phyloP scores from a whole-genome alignment of 1,139 yeast species.

The Saccharomyces hybrid region DNA sequence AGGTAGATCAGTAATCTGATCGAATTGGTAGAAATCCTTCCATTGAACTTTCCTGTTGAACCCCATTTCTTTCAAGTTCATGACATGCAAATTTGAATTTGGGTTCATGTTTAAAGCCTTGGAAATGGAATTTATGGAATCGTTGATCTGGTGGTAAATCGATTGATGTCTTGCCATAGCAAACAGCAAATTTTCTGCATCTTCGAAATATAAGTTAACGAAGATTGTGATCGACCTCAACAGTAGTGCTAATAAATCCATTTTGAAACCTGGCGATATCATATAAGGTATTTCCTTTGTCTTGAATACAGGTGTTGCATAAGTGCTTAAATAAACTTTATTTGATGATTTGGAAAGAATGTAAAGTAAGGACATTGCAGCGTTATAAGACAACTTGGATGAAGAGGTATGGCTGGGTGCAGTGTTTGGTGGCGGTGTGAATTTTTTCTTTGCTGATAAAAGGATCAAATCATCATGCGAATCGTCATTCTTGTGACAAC shows the following conservation, averaged over 20 bases:
- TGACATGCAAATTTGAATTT: neutral
- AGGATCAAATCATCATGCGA: slow-evolving; percentile 26
- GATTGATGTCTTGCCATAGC: slow-evolving; percentile 43
- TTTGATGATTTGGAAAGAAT: slow-evolving; percentile 36
- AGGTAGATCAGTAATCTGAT: neutral
- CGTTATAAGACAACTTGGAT: slow-evolving; percentile 49
- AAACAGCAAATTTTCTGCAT: slow-evolving; percentile 49
- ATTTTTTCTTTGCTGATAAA: slow-evolving; percentile 26
- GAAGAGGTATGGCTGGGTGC: slow-evolving; percentile 2
- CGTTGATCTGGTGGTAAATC: slow-evolving; percentile 25
- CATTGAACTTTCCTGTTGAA: slow-evolving; percentile 1
- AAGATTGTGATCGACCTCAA: slow-evolving; percentile 46
- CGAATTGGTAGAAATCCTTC: slow-evolving; percentile 2
- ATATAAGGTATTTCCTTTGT: slow-evolving; percentile 10
- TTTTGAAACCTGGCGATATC: slow-evolving; percentile 35
- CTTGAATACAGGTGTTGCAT: slow-evolving; percentile 9
- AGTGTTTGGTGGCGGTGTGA: neutral
- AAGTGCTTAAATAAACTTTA: slow-evolving; percentile 22
- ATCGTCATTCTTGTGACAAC: slow-evolving; percentile 22
- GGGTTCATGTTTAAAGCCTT: slow-evolving; percentile 10
- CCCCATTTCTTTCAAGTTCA: neutral
- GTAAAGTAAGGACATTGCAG: slow-evolving; percentile 51
- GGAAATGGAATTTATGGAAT: slow-evolving; percentile 23
- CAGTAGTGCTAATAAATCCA: slow-evolving; percentile 53
- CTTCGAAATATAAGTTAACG: slow-evolving; percentile 33